Evolutionary conservation across 2,329 filamentous ascomycete species (phyloP), one percentile per base, ranked within the genome.

Genomic region (Diplodia intermedia): DNA sequence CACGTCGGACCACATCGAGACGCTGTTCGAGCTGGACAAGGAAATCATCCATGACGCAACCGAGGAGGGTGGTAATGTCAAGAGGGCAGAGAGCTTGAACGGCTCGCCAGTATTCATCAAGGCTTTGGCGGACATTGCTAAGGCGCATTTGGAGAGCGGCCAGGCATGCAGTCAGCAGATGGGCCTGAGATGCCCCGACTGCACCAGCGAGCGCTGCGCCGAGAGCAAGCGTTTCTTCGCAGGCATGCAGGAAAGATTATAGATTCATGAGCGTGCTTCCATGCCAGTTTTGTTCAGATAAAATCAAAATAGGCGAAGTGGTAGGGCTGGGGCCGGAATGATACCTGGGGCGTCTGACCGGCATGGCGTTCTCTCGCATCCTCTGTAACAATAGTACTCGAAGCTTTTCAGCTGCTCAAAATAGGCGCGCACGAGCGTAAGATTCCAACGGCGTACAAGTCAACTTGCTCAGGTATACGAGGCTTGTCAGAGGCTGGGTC

Each of bases 1-100:
- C 78, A 99, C 95, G 0, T 97, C 92, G n/a, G 95, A 99, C 75
- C 95, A 99, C 77, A 99, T 99, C 72, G 95, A 99, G 82, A 99
- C 95, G 0, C 84, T 99, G 0, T 98, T 90, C 78, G 95, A 99
- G 79, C 83, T 99, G 65, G 95, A 99, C 78, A 86, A 92, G 74
- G 95, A 99, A 80, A 93, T 99, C 49, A 98, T 99, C 75, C 91
- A 92, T 68, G 94, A 97, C 79, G 92, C 87, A 0, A 89, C 76
- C 53, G 77, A 79, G 7, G 81, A 84, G 20, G 81, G 82, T 54
- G 78, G 82, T 5, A 60, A 68, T 18, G 81, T 99, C 71, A 97
- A 96, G 84, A 88, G 95, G 68, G 92, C 91, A 1, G 95, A 98
- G 78, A 96, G 92, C 76, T 80, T 99, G 75, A 99, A 99, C 75